Conservation (phyloP, 129 eudicot genomes). For the Gnaphalium uliginosum region DNA sequence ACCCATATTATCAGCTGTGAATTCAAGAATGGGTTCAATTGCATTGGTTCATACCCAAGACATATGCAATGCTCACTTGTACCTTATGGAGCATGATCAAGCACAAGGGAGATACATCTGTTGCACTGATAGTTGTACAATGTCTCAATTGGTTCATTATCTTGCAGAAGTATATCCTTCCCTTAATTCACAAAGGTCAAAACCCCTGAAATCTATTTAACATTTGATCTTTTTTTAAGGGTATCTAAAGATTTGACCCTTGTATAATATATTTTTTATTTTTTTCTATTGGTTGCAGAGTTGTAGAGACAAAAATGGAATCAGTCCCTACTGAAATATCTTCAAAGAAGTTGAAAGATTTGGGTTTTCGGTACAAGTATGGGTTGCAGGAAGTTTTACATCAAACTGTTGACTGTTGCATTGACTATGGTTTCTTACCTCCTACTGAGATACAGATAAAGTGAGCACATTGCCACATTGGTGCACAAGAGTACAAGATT, state of each 20-base stretch:
- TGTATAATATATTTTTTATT: neutral
- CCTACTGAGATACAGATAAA: slow-evolving; percentile 25
- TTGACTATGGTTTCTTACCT: slow-evolving; percentile 53
- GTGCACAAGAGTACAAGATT: slow-evolving; percentile 22
- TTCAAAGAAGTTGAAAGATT: slow-evolving; percentile 77
- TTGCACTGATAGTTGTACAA: slow-evolving; percentile 49
- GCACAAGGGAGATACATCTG: slow-evolving; percentile 79
- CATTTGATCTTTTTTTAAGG: slow-evolving; percentile 4
- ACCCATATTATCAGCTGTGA: slow-evolving; percentile 59
- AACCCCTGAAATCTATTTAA: neutral
- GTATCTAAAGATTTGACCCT: neutral
- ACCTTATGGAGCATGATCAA: slow-evolving; percentile 71
- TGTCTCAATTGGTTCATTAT: slow-evolving; percentile 54
- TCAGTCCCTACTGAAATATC: slow-evolving; percentile 59
- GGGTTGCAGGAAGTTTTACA: slow-evolving; percentile 55
- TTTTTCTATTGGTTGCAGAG: slow-evolving; percentile 36
- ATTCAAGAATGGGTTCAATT: slow-evolving; percentile 90
- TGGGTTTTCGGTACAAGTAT: slow-evolving; percentile 73
- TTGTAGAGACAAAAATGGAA: slow-evolving; percentile 32
- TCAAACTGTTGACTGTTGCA: slow-evolving; percentile 42
- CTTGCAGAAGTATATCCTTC: slow-evolving; percentile 57
- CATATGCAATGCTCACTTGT: slow-evolving; percentile 82
- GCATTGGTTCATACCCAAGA: slow-evolving; percentile 89
- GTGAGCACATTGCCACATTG: slow-evolving; percentile 15
- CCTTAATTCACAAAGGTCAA: slow-evolving; percentile 50